Conservation (phyloP, 495 filamentous ascomycete species). For the Trichoderma asperelloides region DNA sequence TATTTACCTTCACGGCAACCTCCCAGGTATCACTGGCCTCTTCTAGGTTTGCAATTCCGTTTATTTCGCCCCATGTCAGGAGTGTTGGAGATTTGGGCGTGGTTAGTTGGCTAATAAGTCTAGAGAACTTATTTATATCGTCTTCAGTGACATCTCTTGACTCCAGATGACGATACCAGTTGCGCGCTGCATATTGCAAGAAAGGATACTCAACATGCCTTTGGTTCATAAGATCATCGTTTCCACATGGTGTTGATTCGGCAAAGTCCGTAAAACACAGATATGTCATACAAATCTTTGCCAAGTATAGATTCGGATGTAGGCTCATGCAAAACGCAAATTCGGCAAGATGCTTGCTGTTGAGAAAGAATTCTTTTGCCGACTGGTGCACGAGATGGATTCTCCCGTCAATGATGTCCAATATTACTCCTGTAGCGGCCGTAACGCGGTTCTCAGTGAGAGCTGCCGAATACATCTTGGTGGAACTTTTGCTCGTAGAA, state of each 20-base stretch:
- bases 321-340: neutral
- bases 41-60: neutral
- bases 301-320: neutral
- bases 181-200: conserved; percentile 3
- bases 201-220: neutral
- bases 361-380: conserved; percentile 23
- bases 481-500: neutral
- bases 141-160: too few species aligned
- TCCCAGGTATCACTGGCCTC: neutral
- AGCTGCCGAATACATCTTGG: neutral
- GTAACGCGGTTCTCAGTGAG: conserved; percentile 18
- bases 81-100: neutral
- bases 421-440: conserved; percentile 30
- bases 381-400: conserved; percentile 24
- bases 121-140: neutral
- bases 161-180: neutral
- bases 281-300: conserved; percentile 4
- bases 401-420: conserved; percentile 26
- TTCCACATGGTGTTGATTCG: neutral
- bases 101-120: neutral
- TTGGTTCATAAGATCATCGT: neutral
- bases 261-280: neutral
- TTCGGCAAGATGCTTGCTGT: neutral
- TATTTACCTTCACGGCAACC: neutral
- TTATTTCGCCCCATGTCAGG: neutral